Percentiles rank a stretch among this genome's conserved stretches.
Evolutionary conservation across 768 basidiomycete species (phyloP).

Genomic region (Russula compacta): DNA sequence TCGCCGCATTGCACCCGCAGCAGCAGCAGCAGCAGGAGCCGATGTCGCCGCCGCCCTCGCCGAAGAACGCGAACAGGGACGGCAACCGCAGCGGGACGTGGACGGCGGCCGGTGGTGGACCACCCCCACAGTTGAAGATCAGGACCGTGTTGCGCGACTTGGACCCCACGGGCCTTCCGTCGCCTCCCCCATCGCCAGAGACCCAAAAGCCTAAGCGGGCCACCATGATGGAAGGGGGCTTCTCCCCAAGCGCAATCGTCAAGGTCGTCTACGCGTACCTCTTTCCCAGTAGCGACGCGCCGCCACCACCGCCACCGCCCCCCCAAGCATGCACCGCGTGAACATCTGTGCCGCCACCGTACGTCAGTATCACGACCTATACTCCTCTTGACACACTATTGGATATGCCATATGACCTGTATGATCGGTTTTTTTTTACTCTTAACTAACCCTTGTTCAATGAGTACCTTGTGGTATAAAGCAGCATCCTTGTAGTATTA

Average conservation of each 20-base stretch:
- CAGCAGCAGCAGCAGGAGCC: background rate
- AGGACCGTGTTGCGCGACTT: background rate
- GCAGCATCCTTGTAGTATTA: no score
- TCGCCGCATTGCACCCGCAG: constrained; percentile 26
- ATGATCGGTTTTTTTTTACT: no score
- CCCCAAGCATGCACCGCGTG: background rate
- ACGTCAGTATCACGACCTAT: background rate
- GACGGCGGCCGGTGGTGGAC: background rate
- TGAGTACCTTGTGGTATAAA: no score
- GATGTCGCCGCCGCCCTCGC: background rate
- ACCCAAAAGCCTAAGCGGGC: background rate
- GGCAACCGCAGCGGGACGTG: background rate
- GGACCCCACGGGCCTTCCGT: background rate
- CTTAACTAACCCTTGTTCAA: no score
- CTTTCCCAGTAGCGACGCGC: background rate
- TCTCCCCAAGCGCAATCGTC: background rate
- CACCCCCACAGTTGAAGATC: background rate
- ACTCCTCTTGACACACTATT: background rate
- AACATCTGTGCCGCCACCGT: background rate
- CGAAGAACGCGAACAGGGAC: background rate
- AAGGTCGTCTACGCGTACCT: constrained; percentile 6
- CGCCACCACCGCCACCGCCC: background rate
- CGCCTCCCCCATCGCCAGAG: background rate
- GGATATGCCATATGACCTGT: no score
- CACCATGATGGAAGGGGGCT: background rate